Evolutionary conservation across 768 basidiomycete genomes (phyloP).

Genomic region (Lentinula detonsa): DNA sequence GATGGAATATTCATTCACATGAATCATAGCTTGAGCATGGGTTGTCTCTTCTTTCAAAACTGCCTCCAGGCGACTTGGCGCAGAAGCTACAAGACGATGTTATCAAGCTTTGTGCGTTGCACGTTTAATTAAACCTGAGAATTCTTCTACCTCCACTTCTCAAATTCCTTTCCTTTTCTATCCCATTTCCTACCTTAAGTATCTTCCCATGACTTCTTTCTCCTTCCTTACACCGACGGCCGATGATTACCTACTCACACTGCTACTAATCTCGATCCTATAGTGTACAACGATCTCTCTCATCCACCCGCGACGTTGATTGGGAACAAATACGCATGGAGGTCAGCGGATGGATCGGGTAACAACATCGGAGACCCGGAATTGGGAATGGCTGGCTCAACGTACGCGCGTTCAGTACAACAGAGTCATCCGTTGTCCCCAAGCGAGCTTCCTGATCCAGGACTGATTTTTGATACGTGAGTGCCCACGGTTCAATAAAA

Average conservation of each 20-base stretch:
- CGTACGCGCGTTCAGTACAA: slow-evolving; percentile 82
- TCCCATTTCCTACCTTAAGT: too few relatives aligned
- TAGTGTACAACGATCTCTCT: slow-evolving; percentile 77
- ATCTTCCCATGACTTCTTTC: not conserved
- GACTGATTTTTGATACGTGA: slow-evolving; percentile 72
- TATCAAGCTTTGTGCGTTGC: slow-evolving; percentile 48
- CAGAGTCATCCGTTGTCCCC: slow-evolving; percentile 57
- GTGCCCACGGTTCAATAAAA: slow-evolving; percentile 8
- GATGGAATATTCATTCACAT: not conserved
- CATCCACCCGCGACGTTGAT: slow-evolving; percentile 74
- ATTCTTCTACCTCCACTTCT: not conserved
- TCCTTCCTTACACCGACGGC: not conserved
- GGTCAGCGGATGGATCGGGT: slow-evolving; percentile 68
- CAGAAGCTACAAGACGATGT: slow-evolving; percentile 36
- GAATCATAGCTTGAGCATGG: slow-evolving; percentile 60
- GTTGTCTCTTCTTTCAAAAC: slow-evolving; percentile 53
- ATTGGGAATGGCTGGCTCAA: slow-evolving; percentile 72
- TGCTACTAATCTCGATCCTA: not conserved
- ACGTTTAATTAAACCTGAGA: not conserved
- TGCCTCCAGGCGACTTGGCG: slow-evolving; percentile 41
- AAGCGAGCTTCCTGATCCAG: slow-evolving; percentile 72
- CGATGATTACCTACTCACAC: too few relatives aligned
- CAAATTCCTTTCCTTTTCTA: not conserved
- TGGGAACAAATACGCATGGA: slow-evolving; percentile 57
- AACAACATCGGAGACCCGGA: slow-evolving; percentile 70